A percentile compares a stretch with the other conserved stretches of the same genome.
Evolutionary conservation across 1,139 yeast species (phyloP).

Genomic region (Sugiyamaella paludigena): DNA sequence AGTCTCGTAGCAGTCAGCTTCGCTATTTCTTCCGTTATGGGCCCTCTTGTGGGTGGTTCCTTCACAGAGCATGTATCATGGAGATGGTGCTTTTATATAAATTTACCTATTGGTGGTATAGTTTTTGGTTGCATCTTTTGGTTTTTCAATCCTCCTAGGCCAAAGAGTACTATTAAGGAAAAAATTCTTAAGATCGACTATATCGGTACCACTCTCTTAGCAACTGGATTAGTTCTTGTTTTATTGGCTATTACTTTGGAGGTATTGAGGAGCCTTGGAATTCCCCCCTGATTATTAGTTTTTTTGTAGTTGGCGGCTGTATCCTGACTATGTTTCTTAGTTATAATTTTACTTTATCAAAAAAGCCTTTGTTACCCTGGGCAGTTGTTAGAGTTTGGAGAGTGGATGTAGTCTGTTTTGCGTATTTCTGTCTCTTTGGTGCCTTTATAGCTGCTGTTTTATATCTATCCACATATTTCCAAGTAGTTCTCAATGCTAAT

Average conservation of each 20-base stretch:
- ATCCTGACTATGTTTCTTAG: slow-evolving; percentile 42
- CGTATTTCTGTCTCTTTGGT: slow-evolving; percentile 44
- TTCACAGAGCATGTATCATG: slow-evolving; percentile 59
- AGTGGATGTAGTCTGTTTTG: slow-evolving; percentile 42
- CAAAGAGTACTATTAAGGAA: slow-evolving; percentile 42
- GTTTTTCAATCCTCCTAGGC: slow-evolving; percentile 54
- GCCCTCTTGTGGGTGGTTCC: slow-evolving; percentile 72
- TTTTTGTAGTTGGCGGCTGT: slow-evolving; percentile 56
- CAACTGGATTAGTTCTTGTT: slow-evolving; percentile 45
- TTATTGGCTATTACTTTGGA: slow-evolving; percentile 55
- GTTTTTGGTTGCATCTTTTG: slow-evolving; percentile 47
- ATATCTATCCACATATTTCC: slow-evolving; percentile 56
- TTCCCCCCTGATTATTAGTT: slow-evolving; percentile 54
- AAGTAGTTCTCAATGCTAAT: slow-evolving; percentile 47
- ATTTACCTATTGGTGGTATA: slow-evolving; percentile 64
- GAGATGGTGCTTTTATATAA: slow-evolving; percentile 80
- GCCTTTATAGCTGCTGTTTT: slow-evolving; percentile 47
- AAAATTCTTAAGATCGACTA: slow-evolving; percentile 50
- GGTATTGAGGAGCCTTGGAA: slow-evolving; percentile 48
- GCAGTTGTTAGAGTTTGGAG: slow-evolving; percentile 41
- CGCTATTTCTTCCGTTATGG: slow-evolving; percentile 57
- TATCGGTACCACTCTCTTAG: slow-evolving; percentile 46
- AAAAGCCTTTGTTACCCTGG: slow-evolving; percentile 47
- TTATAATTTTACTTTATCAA: slow-evolving; percentile 50
- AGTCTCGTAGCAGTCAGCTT: slow-evolving; percentile 52